Evolutionary conservation across 768 basidiomycete genomes (phyloP), one percentile per base, ranked within the genome.

Genomic region (Filobasidium floriforme): DNA sequence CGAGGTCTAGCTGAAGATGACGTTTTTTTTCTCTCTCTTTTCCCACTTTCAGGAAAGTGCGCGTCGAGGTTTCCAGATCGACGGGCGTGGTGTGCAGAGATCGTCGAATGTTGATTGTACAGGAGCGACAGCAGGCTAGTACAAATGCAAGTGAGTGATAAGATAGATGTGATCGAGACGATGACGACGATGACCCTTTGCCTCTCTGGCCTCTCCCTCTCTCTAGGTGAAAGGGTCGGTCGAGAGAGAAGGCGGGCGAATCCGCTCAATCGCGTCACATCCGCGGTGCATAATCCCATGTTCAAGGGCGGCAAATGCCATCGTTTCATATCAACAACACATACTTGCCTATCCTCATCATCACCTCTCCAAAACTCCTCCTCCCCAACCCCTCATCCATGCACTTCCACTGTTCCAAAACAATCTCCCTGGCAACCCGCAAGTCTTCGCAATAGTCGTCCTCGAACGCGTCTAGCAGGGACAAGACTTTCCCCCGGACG

Each of bases 401-500:
- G 40, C n/a, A 40, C 19, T 28, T 26, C 19, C 24, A 60, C 41
- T 29, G 60, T 54, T 63, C 66, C 61, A 24, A 41, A 60, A 41
- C 28, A 10, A 10, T 63, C 65, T 41, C n/a, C 22, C 1, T 41
- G 10, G 62, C 62, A 4, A 63, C 62, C 19, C 46, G 7, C 15
- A 63, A 32, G 37, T 63, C 62, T 22, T 63, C 62, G 52, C 62
- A 63, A 41, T 63, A 63, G 11, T 63, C 62, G 26, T 43, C 41
- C 24, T 37, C 26, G 37, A 63, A 63, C 3, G 52, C 62, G 28
- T 63, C 49, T 15, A 63, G 6, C 29, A 63, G 26, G 26, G 7
- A 7, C 22, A 28, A 24, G 1, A 63, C 46, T 29, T 63, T 63
- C 9, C n/a, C 41, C 37, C 62, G 9, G 9, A 54, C 40, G 3